Evolutionary conservation across 1,284 basidiomycete genomes (phyloP), one percentile per base, ranked within the genome.

Genomic region (Sanghuangporus baumii): DNA sequence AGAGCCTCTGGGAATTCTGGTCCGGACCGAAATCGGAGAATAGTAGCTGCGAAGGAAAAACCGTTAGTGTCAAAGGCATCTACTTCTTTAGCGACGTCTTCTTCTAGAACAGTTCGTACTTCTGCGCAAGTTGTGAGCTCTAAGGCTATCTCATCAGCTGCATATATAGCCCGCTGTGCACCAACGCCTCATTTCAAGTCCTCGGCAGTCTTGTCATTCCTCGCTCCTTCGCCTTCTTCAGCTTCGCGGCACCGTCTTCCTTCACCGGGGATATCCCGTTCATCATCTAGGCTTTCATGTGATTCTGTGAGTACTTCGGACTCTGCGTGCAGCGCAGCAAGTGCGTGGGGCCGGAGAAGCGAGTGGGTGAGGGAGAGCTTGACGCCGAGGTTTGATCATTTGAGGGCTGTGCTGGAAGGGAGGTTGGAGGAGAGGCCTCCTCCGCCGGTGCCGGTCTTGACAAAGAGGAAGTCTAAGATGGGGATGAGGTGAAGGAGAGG

Each of bases 341-440:
- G 37, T 37, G 56, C 26, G 20, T 55, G 48, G 23, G 55, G 48
- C 16, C 58, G 36, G 16, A 37, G 58, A n/a, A 34, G 36, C 14
- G 60, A 56, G 11, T 62, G 60, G 60, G 14, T 41, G 26, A 41
- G 55, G 8, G 60, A 62, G 46, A 57, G 54, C 14, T 43, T 62
- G 16, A 62, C 60, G 16, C 60, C 60, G 14, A 55, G 60, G 23
- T 62, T 62, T 55, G 47, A 62, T 40, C 60, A 62, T 11, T 48
- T 62, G 55, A 36, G 43, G 26, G 46, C 55, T 6, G 47, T 62
- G 12, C 37, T 62, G 5, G 60, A 62, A 36, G 60, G 60, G 20
- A 55, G 55, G 41, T 40, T 57, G 51, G 60, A 62, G 26, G 55
- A 56, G 11, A 55, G 46, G 31, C 55, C 55, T 14, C 60, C 60